Evolutionary conservation across 1,284 basidiomycete genomes (phyloP).

Genomic region (Xerocomus tenax): DNA sequence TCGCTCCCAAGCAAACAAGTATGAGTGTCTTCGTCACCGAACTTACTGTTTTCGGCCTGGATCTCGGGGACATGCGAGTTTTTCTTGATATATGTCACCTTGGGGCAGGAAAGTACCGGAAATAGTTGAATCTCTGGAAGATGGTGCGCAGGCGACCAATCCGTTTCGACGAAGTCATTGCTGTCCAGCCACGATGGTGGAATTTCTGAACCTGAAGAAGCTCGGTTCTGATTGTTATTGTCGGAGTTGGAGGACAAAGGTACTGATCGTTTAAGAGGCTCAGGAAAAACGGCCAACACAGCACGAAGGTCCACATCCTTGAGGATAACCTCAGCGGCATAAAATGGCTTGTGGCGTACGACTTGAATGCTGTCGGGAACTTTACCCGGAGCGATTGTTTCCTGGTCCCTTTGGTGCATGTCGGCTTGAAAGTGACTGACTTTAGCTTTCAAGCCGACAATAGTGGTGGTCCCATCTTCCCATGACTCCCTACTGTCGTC

Average conservation of each 20-base stretch:
- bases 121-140: conserved; percentile 63
- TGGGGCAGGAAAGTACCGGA: conserved; percentile 70
- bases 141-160: conserved; percentile 48
- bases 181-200: conserved; percentile 65
- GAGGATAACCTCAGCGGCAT: conserved; percentile 83
- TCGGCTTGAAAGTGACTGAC: conserved; percentile 81
- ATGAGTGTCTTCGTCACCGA: conserved; percentile 83
- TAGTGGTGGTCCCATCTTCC: conserved; percentile 69
- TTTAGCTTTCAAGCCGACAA: conserved; percentile 78
- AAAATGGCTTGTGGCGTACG: conserved; percentile 78
- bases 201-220: conserved; percentile 25
- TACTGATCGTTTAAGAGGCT: conserved; percentile 57
- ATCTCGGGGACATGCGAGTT: conserved; percentile 38
- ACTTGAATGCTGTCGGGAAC: conserved; percentile 46
- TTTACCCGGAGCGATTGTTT: conserved; percentile 49
- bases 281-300: conserved; percentile 69
- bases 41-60: conserved; percentile 57
- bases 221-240: conserved; percentile 22
- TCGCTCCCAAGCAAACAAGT: conserved; percentile 74
- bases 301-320: conserved; percentile 74
- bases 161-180: conserved; percentile 80
- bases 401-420: conserved; percentile 88
- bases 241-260: conserved; percentile 33
- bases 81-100: conserved; percentile 76
- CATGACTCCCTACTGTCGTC: conserved; percentile 75